Conservation (phyloP, 805 yeast genomes). For the Myxozyma melibiosi region DNA sequence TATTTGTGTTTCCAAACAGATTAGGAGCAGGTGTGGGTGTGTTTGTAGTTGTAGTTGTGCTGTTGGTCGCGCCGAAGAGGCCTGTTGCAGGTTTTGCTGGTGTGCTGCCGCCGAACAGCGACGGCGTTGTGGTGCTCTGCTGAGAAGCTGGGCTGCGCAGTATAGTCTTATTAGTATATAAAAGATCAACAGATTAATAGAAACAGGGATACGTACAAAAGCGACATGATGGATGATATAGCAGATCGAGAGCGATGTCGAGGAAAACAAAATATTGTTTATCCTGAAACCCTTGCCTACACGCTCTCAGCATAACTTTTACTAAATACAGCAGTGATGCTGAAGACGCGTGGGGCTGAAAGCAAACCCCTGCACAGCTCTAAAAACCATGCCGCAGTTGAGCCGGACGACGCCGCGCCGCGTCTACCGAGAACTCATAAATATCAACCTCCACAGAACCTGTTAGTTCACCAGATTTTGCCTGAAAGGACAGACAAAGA, state of each 20-base stretch:
- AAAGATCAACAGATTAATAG: background rate
- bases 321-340: background rate
- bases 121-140: constrained; percentile 5
- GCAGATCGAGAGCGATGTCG: background rate
- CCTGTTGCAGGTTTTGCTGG: constrained; percentile 15
- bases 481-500: background rate
- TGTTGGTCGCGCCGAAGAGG: constrained; percentile 1
- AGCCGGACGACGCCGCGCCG: constrained; percentile 12
- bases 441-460: no score
- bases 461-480: background rate
- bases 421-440: no score
- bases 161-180: background rate
- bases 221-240: background rate
- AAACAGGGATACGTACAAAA: constrained; percentile 2
- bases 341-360: no score
- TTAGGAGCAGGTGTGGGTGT: background rate
- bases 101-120: constrained; percentile 18
- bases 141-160: constrained; percentile 16
- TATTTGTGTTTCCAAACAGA: background rate
- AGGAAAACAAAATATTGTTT: background rate
- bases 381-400: background rate
- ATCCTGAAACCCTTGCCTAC: background rate
- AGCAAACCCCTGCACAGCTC: constrained; percentile 6
- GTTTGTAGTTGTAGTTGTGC: background rate
- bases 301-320: background rate